Base-by-base conservation (phyloP, 1,284 basidiomycete genomes). In the Puccinia brachypodii region DNA sequence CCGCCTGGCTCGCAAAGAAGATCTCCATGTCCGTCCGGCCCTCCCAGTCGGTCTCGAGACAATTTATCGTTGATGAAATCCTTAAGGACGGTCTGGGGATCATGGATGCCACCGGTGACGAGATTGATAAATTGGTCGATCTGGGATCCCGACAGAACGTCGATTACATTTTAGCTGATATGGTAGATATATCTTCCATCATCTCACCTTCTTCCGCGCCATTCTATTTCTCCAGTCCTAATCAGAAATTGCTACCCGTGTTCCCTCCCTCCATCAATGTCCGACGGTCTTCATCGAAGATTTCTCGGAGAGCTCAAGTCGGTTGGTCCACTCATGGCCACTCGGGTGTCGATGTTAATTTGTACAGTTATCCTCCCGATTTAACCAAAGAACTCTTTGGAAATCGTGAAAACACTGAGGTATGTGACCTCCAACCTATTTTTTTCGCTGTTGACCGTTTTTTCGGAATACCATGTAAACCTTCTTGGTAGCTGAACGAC, bases 321-420 rank as follows among this genome's bases (percentile, higher is more conserved):
- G 87, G 87, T 0, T 88, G 87, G 86, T 85, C 84, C 4, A 87
- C 87, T 0, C 84, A 85, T n/a, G 87, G 87, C 0, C 87, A 88
- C 76, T 86, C 86, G 25, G 87, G 86, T n/a, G 85, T 88, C 44
- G 87, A 88, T 76, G 87, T 88, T 62, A 87, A 87, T 47, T 84
- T 88, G 2, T 87, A 87, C 74, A 86, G 86, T 36, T 84, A 85
- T 33, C 87, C 87, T 0, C 78, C 82, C 42, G 84, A 84, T 28
- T 40, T 84, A 64, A 83, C 83, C 0, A 69, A 83, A 58, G 83
- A 84, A 0, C 79, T 87, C 7, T 64, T 78, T 0, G 87, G 87
- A 1, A 87, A 87, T 78, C 83, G 85, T 38, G 87, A 88, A 81
- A 88, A 88, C 80, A 87, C 85, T 40, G 85, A 86, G 68, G 84